Conservation (phyloP, 192 early-diverging fungal species). For the Linnemannia elongata region DNA sequence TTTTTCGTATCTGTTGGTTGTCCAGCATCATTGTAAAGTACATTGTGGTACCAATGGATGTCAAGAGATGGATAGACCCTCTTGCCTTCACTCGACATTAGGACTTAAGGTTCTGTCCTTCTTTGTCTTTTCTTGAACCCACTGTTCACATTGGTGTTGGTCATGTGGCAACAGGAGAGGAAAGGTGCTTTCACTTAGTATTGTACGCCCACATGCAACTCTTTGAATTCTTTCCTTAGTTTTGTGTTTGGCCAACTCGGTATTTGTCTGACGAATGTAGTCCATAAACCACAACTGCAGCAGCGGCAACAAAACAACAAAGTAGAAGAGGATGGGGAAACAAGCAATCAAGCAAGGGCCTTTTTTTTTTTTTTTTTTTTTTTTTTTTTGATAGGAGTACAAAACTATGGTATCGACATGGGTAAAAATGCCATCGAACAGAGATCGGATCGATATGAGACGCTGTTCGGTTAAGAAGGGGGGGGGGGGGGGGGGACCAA, state of each 20-base stretch:
- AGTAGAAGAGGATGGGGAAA: not conserved
- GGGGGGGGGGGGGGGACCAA: too few species aligned
- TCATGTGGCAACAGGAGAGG: not conserved
- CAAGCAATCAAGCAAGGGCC: not conserved
- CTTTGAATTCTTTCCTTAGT: not conserved
- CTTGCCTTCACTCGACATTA: not conserved
- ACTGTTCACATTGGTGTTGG: not conserved
- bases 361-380: not conserved
- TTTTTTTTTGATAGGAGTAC: not conserved
- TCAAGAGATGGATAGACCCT: too few species aligned
- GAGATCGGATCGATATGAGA: too few species aligned
- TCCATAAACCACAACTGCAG: not conserved
- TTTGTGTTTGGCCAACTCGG: too few species aligned
- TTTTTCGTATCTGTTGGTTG: not conserved
- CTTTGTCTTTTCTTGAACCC: not conserved
- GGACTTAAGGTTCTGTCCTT: not conserved
- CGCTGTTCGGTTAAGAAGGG: too few species aligned
- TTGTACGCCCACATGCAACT: slow-evolving; percentile 3
- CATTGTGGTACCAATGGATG: too few species aligned
- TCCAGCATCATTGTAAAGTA: not conserved
- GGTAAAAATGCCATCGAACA: not conserved
- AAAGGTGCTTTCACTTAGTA: not conserved
- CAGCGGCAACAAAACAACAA: too few species aligned
- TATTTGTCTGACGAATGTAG: not conserved
- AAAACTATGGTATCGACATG: not conserved